A percentile compares a stretch with the other conserved stretches of the same genome.
Evolutionary conservation across 2,329 filamentous ascomycete genomes (phyloP).

Genomic region (Trichoderma simmonsii): DNA sequence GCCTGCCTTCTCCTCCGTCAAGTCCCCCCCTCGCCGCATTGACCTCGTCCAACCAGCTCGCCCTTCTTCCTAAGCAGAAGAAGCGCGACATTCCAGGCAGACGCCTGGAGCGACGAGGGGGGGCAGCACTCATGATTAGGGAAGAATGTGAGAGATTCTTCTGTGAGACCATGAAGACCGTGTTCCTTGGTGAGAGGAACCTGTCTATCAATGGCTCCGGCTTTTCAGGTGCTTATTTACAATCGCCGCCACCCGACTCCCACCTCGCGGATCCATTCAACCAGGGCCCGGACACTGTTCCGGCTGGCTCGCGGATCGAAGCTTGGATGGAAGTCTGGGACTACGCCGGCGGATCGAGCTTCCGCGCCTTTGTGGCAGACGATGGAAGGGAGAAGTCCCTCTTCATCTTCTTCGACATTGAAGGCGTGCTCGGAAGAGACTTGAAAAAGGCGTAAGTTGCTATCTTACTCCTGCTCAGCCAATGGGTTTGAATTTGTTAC

Average conservation of each 20-base stretch:
- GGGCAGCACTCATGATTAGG: constrained; percentile 94
- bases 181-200: constrained; percentile 95
- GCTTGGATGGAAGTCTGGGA: constrained; percentile 80
- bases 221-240: constrained; percentile 70
- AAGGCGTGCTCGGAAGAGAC: constrained; percentile 67
- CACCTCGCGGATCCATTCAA: constrained; percentile 38
- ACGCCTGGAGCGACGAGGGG: constrained; percentile 64
- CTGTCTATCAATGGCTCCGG: constrained; percentile 73
- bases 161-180: constrained; percentile 89
- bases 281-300: constrained; percentile 27
- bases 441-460: constrained; percentile 78
- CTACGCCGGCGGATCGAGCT: constrained; percentile 77
- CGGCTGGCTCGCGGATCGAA: constrained; percentile 41
- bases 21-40: constrained; percentile 84
- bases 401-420: constrained; percentile 81
- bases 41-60: constrained; percentile 65
- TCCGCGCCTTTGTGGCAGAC: constrained; percentile 79
- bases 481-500: background rate
- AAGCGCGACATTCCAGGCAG: constrained; percentile 42
- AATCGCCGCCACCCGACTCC: constrained; percentile 54
- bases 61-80: constrained; percentile 57
- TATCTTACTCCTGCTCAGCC: too few species aligned
- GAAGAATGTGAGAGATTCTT: constrained; percentile 99
- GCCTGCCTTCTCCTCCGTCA: constrained; percentile 78
- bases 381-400: constrained; percentile 68